A percentile compares a stretch with the other conserved stretches of the same genome.
These are phyloP conservation scores for fission yeast (Schizosaccharomyces pombe) DNA, from an alignment of 805 yeast species.

Conservation along the genomic window ASM294v3 CU329670.1:5379001-5379500, in stretches of 20 bases:
- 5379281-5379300: conserved; percentile 73
- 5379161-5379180: conserved; percentile 86
- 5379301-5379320: conserved; percentile 78
- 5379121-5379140: conserved; percentile 27
- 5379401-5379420: conserved; percentile 78
- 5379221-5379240: conserved; percentile 61
- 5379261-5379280: conserved; percentile 64
- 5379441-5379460: conserved; percentile 88
- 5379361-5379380: conserved; percentile 25
- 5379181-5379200: conserved; percentile 21
- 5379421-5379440: conserved; percentile 84
- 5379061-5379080: conserved; percentile 34
- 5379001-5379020: conserved; percentile 13
- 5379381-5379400: conserved; percentile 48
- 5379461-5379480: conserved; percentile 60
- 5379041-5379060: conserved; percentile 20
- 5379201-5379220: conserved; percentile 74
- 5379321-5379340: conserved; percentile 64
- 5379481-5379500: conserved; percentile 61
- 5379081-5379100: conserved; percentile 21
- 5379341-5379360: conserved; percentile 68
- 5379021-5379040: conserved; percentile 16
- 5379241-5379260: conserved; percentile 50
- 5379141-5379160: conserved; percentile 77
- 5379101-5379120: conserved; percentile 14